These are phyloP conservation scores for Suhomyces pyralidae DNA, from an alignment of 805 yeast species.

Conservation along the genomic window DNA sequence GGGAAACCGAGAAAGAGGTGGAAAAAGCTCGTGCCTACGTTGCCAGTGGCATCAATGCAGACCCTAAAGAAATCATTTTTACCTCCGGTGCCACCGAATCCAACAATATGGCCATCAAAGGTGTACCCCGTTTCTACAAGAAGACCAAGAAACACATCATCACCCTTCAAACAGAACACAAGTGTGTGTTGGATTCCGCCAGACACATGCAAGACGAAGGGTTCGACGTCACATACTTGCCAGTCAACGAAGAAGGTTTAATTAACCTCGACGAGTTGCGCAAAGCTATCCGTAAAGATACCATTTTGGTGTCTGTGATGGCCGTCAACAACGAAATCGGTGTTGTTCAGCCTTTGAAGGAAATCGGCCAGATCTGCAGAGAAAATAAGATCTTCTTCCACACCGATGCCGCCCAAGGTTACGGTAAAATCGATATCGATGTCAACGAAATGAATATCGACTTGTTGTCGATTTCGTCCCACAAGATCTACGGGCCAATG, in stretches of 20 bases:
- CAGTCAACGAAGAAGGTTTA: slow-evolving; percentile 78
- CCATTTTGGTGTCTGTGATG: slow-evolving; percentile 89
- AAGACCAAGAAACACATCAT: slow-evolving; percentile 90
- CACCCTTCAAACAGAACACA: slow-evolving; percentile 96
- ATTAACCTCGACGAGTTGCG: slow-evolving; percentile 74
- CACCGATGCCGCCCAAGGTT: slow-evolving; percentile 97
- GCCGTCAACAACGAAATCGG: slow-evolving; percentile 98
- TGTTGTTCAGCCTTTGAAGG: slow-evolving; percentile 92
- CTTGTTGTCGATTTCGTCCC: slow-evolving; percentile 89
- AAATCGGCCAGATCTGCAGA: slow-evolving; percentile 85
- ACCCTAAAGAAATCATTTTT: slow-evolving; percentile 93
- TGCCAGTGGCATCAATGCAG: slow-evolving; percentile 85
- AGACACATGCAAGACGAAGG: slow-evolving; percentile 96
- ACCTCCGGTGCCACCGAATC: slow-evolving; percentile 98
- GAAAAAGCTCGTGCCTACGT: slow-evolving; percentile 81
- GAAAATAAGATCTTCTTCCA: slow-evolving; percentile 91
- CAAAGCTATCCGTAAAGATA: slow-evolving; percentile 83
- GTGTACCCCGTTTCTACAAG: slow-evolving; percentile 90
- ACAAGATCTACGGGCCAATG: slow-evolving; percentile 96
- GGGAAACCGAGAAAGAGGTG: slow-evolving; percentile 95
- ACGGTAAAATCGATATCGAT: slow-evolving; percentile 88
- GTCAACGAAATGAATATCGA: slow-evolving; percentile 93
- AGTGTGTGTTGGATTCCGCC: slow-evolving; percentile 97
- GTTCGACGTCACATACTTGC: slow-evolving; percentile 89
- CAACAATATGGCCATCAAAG: slow-evolving; percentile 92